Percentiles rank a stretch among this genome's conserved stretches.
Evolutionary conservation across 2,329 filamentous ascomycete species (phyloP).

Genomic region (Fusarium sp.): DNA sequence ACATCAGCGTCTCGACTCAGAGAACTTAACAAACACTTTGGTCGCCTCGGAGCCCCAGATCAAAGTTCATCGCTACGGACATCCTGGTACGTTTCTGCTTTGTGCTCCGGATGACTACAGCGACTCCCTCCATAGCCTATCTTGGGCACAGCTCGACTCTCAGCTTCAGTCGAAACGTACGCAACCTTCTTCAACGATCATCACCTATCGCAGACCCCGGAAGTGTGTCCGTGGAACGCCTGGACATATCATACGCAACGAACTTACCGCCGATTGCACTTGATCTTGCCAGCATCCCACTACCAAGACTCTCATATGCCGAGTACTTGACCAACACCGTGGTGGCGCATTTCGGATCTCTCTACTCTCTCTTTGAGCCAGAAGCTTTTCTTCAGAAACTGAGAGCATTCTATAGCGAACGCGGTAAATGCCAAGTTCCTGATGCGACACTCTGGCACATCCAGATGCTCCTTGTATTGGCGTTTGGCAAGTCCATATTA

Average conservation of each 20-base stretch:
- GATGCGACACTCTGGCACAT: constrained; percentile 31
- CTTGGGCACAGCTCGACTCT: constrained; percentile 37
- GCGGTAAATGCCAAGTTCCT: not conserved
- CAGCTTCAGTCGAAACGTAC: constrained; percentile 34
- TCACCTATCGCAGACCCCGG: constrained; percentile 21
- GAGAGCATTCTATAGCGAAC: constrained; percentile 24
- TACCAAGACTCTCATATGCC: constrained; percentile 31
- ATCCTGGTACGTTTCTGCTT: constrained; percentile 13
- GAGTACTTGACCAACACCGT: constrained; percentile 35
- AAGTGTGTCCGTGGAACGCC: constrained; percentile 27
- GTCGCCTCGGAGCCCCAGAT: constrained; percentile 35
- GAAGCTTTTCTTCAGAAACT: constrained; percentile 15
- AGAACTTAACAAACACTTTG: constrained; percentile 28
- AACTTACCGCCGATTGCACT: constrained; percentile 24
- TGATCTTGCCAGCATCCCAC: constrained; percentile 19
- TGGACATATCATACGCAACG: constrained; percentile 31
- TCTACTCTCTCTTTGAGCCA: constrained; percentile 31
- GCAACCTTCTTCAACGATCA: constrained; percentile 34
- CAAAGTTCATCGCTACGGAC: constrained; percentile 35
- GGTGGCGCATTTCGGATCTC: constrained; percentile 30
- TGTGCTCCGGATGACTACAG: rapidly evolving
- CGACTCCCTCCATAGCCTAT: constrained; percentile 22
- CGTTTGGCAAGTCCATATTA: constrained; percentile 34
- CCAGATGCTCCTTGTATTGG: constrained; percentile 35
- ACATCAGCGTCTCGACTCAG: not conserved